phyloP scores from a whole-genome alignment of 441 rosid species.

The Rhodomyrtus psidioides region DNA sequence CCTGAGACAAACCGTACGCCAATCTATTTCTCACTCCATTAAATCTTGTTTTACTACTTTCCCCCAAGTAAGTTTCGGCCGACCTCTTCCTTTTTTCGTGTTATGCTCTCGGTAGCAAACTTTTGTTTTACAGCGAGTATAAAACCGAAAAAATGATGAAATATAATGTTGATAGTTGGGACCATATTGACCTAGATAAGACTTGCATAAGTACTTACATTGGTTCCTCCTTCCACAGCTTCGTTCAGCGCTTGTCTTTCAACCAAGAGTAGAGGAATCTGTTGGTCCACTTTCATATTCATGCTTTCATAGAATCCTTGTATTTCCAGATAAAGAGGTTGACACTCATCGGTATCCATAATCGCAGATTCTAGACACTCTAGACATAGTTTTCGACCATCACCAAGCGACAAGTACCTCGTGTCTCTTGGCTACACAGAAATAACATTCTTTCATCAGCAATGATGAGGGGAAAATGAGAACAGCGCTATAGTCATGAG shows the following conservation, averaged over 20 bases:
- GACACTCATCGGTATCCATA: neutral
- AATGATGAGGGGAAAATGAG: neutral
- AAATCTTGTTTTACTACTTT: no score
- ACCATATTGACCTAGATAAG: neutral
- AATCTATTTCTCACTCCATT: no score
- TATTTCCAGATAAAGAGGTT: neutral
- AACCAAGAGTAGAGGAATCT: neutral
- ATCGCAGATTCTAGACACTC: constrained; percentile 9
- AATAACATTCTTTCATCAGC: neutral
- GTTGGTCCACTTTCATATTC: neutral
- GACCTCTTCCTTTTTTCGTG: no score
- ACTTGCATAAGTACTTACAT: neutral
- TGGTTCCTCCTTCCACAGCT: neutral
- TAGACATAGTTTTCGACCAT: constrained; percentile 11
- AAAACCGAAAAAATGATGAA: neutral
- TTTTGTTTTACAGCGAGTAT: no score
- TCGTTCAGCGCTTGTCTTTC: neutral
- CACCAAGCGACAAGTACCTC: neutral
- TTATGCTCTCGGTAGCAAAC: no score
- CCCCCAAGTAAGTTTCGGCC: no score
- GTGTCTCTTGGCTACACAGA: constrained; percentile 1
- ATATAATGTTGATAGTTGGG: neutral
- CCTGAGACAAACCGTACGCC: no score
- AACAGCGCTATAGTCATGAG: neutral
- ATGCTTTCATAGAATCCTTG: neutral